phyloP scores from a whole-genome alignment of 257 asterid genomes.

The Solanum dulcamara region DNA sequence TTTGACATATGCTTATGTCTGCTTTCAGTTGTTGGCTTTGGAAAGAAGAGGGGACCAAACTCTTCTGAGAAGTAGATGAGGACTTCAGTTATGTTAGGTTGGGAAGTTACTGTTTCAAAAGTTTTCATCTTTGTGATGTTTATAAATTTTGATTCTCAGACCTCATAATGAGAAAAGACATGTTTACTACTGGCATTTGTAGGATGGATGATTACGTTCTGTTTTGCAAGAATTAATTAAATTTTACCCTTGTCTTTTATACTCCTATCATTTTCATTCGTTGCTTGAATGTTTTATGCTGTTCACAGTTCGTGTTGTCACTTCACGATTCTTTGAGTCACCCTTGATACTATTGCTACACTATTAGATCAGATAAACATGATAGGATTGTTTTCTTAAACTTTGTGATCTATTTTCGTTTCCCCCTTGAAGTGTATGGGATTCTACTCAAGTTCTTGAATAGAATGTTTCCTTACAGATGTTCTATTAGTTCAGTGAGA shows the following conservation, averaged over 20 bases:
- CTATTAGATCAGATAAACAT: neutral
- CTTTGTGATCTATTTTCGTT: too few species aligned
- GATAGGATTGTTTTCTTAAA: neutral
- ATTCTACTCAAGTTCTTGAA: too few species aligned
- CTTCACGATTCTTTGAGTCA: neutral
- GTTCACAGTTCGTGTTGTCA: neutral
- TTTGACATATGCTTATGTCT: neutral
- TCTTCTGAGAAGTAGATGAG: conserved; percentile 58
- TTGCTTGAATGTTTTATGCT: neutral
- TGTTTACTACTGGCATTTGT: neutral
- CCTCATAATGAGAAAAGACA: neutral
- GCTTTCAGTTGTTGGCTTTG: conserved; percentile 82
- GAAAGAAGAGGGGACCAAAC: conserved; percentile 84
- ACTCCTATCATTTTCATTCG: neutral
- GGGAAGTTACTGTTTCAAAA: neutral
- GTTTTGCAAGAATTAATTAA: neutral
- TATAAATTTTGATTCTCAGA: conserved; percentile 2
- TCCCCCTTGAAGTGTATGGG: too few species aligned
- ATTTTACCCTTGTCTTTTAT: neutral
- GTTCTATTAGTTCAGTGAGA: too few species aligned
- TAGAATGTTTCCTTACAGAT: too few species aligned
- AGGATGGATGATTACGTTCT: neutral
- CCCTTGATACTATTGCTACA: neutral
- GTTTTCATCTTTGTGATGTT: neutral
- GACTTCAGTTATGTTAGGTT: conserved; percentile 1